Conservation (phyloP, 768 basidiomycete species). For the Xanthoconium stramineum region DNA sequence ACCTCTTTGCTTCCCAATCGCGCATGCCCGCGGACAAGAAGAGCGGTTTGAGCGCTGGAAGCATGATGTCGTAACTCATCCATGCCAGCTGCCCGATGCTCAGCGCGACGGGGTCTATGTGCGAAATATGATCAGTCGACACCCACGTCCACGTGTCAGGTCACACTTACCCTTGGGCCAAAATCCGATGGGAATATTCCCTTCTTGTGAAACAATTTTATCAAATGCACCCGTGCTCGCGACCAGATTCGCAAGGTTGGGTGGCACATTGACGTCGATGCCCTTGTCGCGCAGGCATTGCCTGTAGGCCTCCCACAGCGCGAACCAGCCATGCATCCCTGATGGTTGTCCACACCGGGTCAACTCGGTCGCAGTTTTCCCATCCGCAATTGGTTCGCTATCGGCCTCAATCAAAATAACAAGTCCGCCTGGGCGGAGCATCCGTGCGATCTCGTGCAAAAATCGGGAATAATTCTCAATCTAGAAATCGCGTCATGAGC, state of each 20-base stretch:
- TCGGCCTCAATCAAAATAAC: conserved; percentile 65
- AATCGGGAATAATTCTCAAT: conserved; percentile 61
- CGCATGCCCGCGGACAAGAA: conserved; percentile 52
- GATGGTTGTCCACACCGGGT: conserved; percentile 31
- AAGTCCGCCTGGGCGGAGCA: conserved; percentile 69
- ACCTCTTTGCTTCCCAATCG: conserved; percentile 49
- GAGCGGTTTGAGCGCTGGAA: conserved; percentile 60
- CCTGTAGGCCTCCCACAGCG: conserved; percentile 62
- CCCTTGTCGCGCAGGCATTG: conserved; percentile 48
- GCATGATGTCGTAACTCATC: conserved; percentile 67
- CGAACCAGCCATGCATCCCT: conserved; percentile 56
- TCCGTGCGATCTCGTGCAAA: conserved; percentile 57
- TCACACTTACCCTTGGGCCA: conserved; percentile 56
- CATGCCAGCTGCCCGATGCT: conserved; percentile 70
- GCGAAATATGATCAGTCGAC: conserved; percentile 9
- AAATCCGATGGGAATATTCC: conserved; percentile 65
- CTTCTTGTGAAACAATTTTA: conserved; percentile 50
- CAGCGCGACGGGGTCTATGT: conserved; percentile 51
- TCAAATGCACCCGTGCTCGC: conserved; percentile 51
- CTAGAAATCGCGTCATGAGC: conserved; percentile 32
- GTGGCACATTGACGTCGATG: conserved; percentile 58
- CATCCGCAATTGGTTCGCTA: conserved; percentile 48
- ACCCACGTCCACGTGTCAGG: conserved; percentile 4
- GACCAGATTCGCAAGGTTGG: conserved; percentile 50
- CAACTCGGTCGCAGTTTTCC: conserved; percentile 37